Evolutionary conservation across 1,139 yeast species (phyloP).

Genomic region (Protomyces macrosporus): DNA sequence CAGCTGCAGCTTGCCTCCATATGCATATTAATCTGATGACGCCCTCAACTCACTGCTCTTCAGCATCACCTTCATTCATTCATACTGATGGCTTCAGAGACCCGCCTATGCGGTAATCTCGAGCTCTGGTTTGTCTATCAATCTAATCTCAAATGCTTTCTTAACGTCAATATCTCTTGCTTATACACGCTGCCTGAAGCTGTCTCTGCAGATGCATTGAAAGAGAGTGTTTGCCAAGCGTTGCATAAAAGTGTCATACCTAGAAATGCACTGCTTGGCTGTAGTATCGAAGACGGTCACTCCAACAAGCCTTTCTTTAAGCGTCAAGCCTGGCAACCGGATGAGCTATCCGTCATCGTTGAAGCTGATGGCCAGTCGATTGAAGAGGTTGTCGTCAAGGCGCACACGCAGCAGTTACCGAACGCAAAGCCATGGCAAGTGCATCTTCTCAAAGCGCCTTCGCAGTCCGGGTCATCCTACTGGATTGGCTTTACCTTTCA

Average conservation of each 20-base stretch:
- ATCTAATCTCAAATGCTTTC: not conserved
- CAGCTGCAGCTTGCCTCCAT: too few relatives aligned
- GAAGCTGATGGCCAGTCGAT: not conserved
- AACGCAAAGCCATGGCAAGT: constrained; percentile 7
- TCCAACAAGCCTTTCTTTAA: not conserved
- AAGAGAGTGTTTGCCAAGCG: not conserved
- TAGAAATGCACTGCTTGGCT: not conserved
- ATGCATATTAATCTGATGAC: too few relatives aligned
- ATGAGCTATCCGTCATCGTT: not conserved
- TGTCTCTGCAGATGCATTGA: not conserved
- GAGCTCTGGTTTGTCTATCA: constrained; percentile 16
- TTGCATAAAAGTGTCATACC: not conserved
- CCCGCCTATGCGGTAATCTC: constrained; percentile 8
- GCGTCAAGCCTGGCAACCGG: not conserved
- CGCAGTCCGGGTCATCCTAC: not conserved
- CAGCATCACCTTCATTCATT: too few relatives aligned
- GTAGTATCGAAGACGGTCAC: not conserved
- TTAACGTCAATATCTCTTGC: constrained; percentile 7
- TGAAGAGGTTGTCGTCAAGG: not conserved
- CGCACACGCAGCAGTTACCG: not conserved
- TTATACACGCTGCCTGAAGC: not conserved
- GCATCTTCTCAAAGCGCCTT: not conserved
- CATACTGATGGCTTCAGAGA: not conserved
- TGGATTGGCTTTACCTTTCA: constrained; percentile 20
- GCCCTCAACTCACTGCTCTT: too few relatives aligned